Evolutionary conservation across 176 grass and related monocot species (phyloP).

Genomic region (Musa acuminata): DNA sequence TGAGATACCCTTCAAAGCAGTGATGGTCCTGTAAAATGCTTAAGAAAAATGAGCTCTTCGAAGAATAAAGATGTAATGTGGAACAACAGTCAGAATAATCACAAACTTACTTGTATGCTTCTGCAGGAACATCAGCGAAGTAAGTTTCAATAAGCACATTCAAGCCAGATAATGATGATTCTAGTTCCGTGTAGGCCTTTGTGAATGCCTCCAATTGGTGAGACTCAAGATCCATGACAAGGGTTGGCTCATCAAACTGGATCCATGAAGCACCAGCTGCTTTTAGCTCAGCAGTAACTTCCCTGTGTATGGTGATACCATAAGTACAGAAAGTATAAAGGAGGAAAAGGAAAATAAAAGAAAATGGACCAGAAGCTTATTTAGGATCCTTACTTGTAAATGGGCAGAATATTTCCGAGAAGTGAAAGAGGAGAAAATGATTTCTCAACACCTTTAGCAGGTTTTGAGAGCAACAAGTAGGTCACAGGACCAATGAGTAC

Average conservation of each 20-base stretch:
- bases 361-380: not conserved
- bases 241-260: slow-evolving; percentile 89
- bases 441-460: slow-evolving; percentile 77
- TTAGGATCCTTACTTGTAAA: slow-evolving; percentile 76
- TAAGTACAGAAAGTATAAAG: not conserved
- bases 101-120: slow-evolving; percentile 69
- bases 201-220: slow-evolving; percentile 69
- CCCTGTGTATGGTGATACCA: slow-evolving; percentile 26
- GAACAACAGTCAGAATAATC: not conserved
- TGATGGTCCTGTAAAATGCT: slow-evolving; percentile 49
- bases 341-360: not conserved
- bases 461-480: slow-evolving; percentile 89
- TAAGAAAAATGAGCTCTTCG: not conserved
- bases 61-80: not conserved
- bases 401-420: slow-evolving; percentile 59
- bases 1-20: slow-evolving; percentile 56
- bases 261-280: slow-evolving; percentile 86
- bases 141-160: slow-evolving; percentile 82
- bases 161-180: slow-evolving; percentile 56
- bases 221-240: slow-evolving; percentile 73
- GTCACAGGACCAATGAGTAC: slow-evolving; percentile 82
- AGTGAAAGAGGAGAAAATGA: slow-evolving; percentile 79
- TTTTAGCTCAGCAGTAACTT: slow-evolving; percentile 82
- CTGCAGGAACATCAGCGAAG: slow-evolving; percentile 77
- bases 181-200: slow-evolving; percentile 61